Conservation (phyloP, 305 asterid genomes). For the Solanum chacoense region DNA sequence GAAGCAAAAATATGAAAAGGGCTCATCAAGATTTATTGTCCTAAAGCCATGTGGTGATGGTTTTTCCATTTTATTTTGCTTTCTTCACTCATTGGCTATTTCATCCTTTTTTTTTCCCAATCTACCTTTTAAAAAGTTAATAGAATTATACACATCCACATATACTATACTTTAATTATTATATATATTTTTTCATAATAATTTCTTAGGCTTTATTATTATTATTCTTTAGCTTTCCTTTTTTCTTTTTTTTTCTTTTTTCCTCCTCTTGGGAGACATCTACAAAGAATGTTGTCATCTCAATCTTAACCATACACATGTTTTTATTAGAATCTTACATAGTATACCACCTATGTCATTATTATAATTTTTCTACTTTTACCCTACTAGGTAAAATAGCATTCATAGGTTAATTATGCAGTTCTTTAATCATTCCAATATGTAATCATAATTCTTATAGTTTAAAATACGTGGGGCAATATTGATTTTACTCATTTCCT, state of each 20-base stretch:
- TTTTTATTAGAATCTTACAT: background rate
- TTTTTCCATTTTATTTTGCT: background rate
- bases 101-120: background rate
- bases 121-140: background rate
- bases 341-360: background rate
- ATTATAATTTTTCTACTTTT: background rate
- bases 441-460: background rate
- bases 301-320: background rate
- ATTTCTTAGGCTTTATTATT: background rate
- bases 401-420: background rate
- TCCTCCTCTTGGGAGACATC: background rate
- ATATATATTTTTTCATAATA: background rate
- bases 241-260: background rate
- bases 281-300: background rate
- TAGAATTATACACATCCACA: background rate
- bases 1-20: background rate
- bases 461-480: background rate
- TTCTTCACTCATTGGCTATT: background rate
- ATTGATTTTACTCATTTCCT: background rate
- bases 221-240: background rate
- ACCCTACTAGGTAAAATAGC: background rate
- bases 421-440: background rate
- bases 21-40: background rate
- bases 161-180: background rate
- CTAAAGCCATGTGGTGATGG: background rate